phyloP scores from a whole-genome alignment of 1,284 basidiomycete genomes.

The Cryptococcus deneoformans region DNA sequence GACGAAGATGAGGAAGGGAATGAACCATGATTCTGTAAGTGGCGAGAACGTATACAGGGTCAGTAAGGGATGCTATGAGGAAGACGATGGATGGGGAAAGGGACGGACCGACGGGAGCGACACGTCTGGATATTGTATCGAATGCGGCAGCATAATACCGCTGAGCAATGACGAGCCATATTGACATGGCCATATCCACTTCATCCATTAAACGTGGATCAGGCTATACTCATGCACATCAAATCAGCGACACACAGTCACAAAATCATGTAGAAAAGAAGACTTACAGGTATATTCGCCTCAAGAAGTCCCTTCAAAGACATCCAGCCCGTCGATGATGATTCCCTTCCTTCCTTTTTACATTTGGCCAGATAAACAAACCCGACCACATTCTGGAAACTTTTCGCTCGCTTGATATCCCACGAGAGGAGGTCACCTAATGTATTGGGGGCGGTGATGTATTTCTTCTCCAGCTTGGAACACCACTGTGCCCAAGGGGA shows the following conservation, averaged over 20 bases:
- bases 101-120: conserved; percentile 43
- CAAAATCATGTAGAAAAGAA: too few relatives aligned
- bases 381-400: conserved; percentile 29
- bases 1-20: conserved; percentile 30
- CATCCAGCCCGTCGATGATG: too few relatives aligned
- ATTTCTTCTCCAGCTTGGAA: conserved; percentile 29
- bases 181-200: conserved; percentile 28
- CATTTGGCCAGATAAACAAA: conserved; percentile 20
- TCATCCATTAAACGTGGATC: conserved; percentile 18
- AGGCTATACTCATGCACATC: too few relatives aligned
- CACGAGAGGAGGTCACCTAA: conserved; percentile 16
- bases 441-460: conserved; percentile 17
- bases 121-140: conserved; percentile 16
- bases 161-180: conserved; percentile 31
- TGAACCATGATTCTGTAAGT: conserved; percentile 36
- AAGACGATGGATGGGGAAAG: background rate
- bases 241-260: too few relatives aligned
- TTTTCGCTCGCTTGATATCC: conserved; percentile 22
- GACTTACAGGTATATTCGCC: too few relatives aligned
- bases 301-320: too few relatives aligned
- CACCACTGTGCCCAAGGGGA: conserved; percentile 36
- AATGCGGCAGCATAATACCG: conserved; percentile 30
- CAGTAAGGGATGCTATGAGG: too few relatives aligned
- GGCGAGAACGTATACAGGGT: too few relatives aligned
- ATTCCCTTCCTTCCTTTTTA: too few relatives aligned